Percentiles rank a stretch among this genome's conserved stretches.
Conservation (phyloP, 2,329 filamentous ascomycete species). For the Pseudogymnoascus sp. region DNA sequence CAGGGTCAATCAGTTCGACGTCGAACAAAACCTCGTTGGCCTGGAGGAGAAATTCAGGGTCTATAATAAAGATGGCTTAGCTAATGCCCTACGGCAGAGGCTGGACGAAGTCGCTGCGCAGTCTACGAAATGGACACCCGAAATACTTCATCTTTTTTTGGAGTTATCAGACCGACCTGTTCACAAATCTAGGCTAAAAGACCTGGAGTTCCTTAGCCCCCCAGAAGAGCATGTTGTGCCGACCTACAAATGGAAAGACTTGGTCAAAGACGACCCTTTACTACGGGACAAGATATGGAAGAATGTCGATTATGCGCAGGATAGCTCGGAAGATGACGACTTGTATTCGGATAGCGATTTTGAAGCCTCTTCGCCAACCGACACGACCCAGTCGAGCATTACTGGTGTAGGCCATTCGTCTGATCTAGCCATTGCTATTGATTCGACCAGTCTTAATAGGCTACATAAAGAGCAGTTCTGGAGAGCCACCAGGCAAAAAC, state of each 20-base stretch:
- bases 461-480: slow-evolving; percentile 40
- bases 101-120: slow-evolving; percentile 48
- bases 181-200: slow-evolving; percentile 56
- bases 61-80: slow-evolving; percentile 68
- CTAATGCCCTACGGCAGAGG: slow-evolving; percentile 55
- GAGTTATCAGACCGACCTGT: slow-evolving; percentile 75
- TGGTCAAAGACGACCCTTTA: slow-evolving; percentile 68
- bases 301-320: slow-evolving; percentile 55
- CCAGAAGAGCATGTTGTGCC: slow-evolving; percentile 37
- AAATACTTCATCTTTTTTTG: slow-evolving; percentile 69
- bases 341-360: slow-evolving; percentile 29
- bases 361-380: slow-evolving; percentile 28
- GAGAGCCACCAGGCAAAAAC: slow-evolving; percentile 25
- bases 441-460: slow-evolving; percentile 29
- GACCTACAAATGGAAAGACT: slow-evolving; percentile 67
- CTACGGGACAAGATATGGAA: slow-evolving; percentile 63
- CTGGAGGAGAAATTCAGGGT: slow-evolving; percentile 82
- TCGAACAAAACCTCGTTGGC: slow-evolving; percentile 55
- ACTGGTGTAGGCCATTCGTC: slow-evolving; percentile 25
- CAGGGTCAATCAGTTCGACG: slow-evolving; percentile 68
- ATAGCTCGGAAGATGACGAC: slow-evolving; percentile 50
- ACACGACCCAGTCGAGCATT: slow-evolving; percentile 26
- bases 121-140: slow-evolving; percentile 62
- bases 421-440: slow-evolving; percentile 26
- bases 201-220: slow-evolving; percentile 47